Conservation (phyloP, 495 filamentous ascomycete species). For the Aspergillus mulundensis region DNA sequence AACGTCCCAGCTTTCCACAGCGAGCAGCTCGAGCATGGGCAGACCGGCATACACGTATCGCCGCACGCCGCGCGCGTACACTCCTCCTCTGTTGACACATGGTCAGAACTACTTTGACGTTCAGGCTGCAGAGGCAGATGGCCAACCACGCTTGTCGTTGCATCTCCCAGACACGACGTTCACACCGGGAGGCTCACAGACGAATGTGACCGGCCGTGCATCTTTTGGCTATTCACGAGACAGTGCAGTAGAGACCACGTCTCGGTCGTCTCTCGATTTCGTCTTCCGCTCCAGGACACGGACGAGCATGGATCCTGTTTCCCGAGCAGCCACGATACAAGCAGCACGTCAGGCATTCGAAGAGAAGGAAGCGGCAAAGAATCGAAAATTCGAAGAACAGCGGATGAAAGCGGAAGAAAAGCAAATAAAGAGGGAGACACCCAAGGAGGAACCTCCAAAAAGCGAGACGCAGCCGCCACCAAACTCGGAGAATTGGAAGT, state of each 20-base stretch:
- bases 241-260: conserved; percentile 40
- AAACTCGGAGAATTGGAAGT: conserved; percentile 28
- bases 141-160: conserved; percentile 34
- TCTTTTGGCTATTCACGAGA: conserved; percentile 49
- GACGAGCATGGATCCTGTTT: conserved; percentile 45
- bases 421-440: conserved; percentile 36
- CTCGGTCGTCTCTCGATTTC: conserved; percentile 54
- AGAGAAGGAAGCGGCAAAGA: conserved; percentile 58
- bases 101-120: conserved; percentile 42
- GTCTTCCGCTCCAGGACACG: conserved; percentile 48
- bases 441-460: conserved; percentile 29
- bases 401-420: conserved; percentile 48
- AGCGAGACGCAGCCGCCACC: background rate
- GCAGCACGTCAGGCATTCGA: conserved; percentile 54
- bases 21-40: conserved; percentile 44
- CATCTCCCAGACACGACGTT: conserved; percentile 48
- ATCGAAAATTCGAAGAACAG: conserved; percentile 50
- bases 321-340: conserved; percentile 51
- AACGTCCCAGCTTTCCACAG: conserved; percentile 51
- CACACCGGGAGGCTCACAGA: conserved; percentile 48
- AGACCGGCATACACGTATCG: no score
- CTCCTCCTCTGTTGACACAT: conserved; percentile 47
- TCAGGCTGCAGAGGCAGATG: conserved; percentile 19
- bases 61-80: conserved; percentile 54
- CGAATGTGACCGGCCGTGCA: conserved; percentile 47